A percentile compares a stretch with the other conserved stretches of the same genome.
Evolutionary conservation across 495 filamentous ascomycete genomes (phyloP).

Genomic region (Penicillium waksmanii): DNA sequence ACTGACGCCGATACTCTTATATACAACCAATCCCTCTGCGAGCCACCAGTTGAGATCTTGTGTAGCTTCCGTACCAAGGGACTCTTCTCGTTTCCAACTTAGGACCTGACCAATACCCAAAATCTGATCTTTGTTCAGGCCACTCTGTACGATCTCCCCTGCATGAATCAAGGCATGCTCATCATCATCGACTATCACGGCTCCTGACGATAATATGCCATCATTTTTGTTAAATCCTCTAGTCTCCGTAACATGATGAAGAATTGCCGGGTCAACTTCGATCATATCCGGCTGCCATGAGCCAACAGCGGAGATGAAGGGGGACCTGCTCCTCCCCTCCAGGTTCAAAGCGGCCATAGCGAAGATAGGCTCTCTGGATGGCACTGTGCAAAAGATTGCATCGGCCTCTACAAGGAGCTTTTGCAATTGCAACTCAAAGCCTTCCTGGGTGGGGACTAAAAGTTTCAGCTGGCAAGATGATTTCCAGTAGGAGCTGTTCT

Average conservation of each 20-base stretch:
- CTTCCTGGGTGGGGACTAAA: neutral
- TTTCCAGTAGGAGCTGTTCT: neutral
- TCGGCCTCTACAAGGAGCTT: neutral
- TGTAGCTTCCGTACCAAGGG: neutral
- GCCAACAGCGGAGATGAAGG: constrained; percentile 19
- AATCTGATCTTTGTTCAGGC: neutral
- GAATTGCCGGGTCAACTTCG: constrained; percentile 14
- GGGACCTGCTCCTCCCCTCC: neutral
- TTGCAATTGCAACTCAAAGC: neutral
- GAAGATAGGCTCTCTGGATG: constrained; percentile 9
- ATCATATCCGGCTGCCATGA: constrained; percentile 27
- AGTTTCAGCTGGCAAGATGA: neutral
- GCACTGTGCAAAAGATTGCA: constrained; percentile 9
- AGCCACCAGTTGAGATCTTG: neutral
- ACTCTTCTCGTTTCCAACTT: neutral
- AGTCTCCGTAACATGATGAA: constrained; percentile 8
- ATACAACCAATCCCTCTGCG: constrained; percentile 8
- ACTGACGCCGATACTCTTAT: constrained; percentile 21
- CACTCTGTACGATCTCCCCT: constrained; percentile 6
- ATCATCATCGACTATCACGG: constrained; percentile 8
- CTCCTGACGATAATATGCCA: neutral
- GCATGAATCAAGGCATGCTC: constrained; percentile 5
- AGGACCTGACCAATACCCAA: neutral
- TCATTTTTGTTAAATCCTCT: neutral
- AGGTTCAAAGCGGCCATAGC: neutral